Evolutionary conservation across 2,329 filamentous ascomycete genomes (phyloP).

Genomic region (Grosmannia serpens): DNA sequence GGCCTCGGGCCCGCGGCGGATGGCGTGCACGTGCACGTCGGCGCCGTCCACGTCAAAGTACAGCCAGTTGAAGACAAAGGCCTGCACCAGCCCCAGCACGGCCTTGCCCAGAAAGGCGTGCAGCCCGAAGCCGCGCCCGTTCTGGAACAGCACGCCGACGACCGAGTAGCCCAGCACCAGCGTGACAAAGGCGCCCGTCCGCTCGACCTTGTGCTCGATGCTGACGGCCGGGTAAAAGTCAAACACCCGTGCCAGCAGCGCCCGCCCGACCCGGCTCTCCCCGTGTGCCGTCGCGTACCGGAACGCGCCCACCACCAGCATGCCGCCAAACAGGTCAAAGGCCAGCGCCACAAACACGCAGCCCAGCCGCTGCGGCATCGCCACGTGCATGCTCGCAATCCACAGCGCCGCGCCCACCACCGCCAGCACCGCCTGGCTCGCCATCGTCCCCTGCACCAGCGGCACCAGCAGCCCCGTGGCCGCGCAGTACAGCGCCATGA

Average conservation of each 20-base stretch:
- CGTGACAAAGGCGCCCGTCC: conserved; percentile 53
- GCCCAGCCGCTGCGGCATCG: conserved; percentile 40
- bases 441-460: conserved; percentile 46
- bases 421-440: conserved; percentile 31
- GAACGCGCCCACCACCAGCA: conserved; percentile 29
- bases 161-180: conserved; percentile 55
- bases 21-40: conserved; percentile 48
- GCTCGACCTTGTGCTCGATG: conserved; percentile 54
- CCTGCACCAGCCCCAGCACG: conserved; percentile 43
- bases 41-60: conserved; percentile 52
- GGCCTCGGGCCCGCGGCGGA: conserved; percentile 29
- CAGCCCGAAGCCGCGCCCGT: conserved; percentile 34
- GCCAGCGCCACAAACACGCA: conserved; percentile 44
- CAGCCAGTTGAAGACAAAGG: conserved; percentile 50
- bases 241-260: conserved; percentile 27
- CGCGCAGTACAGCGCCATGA: conserved; percentile 35
- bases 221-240: conserved; percentile 52
- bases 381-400: conserved; percentile 47
- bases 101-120: conserved; percentile 53
- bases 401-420: conserved; percentile 41
- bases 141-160: conserved; percentile 49
- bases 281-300: conserved; percentile 14
- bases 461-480: conserved; percentile 37
- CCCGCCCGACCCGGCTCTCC: conserved; percentile 12
- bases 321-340: conserved; percentile 38